Evolutionary conservation across 768 basidiomycete genomes (phyloP).

Genomic region (Lactarius tabidus): DNA sequence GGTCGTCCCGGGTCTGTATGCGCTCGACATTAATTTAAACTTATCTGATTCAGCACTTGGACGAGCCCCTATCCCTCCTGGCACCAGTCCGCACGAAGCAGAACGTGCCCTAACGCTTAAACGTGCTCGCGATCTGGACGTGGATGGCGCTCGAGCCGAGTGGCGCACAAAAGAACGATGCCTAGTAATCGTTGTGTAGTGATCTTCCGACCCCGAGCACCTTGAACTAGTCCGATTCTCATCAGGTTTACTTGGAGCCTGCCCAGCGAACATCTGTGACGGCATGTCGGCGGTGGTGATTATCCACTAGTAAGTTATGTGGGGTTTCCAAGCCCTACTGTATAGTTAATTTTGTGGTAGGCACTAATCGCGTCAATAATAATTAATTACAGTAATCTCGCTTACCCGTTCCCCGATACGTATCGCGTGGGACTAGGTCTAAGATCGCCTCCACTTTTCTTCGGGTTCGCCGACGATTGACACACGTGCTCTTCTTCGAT

Average conservation of each 20-base stretch:
- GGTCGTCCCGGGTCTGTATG: constrained; percentile 43
- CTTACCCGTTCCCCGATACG: no score
- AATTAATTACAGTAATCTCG: no score
- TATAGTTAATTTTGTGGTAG: no score
- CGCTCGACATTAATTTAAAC: constrained; percentile 56
- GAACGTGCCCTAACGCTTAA: constrained; percentile 48
- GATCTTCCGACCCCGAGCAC: no score
- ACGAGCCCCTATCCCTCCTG: constrained; percentile 24
- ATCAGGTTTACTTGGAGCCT: not conserved
- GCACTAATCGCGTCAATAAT: not conserved
- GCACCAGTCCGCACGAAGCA: constrained; percentile 24
- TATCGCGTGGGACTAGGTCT: no score
- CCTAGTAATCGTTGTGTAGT: constrained; percentile 44
- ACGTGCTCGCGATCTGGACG: constrained; percentile 53
- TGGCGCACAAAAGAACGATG: constrained; percentile 57
- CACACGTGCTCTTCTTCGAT: not conserved
- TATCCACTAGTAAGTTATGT: no score
- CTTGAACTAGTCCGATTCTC: not conserved
- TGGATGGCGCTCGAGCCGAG: constrained; percentile 60
- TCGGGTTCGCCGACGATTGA: not conserved
- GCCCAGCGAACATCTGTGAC: not conserved
- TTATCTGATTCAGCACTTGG: constrained; percentile 53
- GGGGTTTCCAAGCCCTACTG: no score
- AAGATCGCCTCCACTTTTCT: no score
- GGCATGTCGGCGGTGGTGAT: not conserved